Conservation (phyloP, 2,329 filamentous ascomycete species). For the Aspergillus spinulosporus region DNA sequence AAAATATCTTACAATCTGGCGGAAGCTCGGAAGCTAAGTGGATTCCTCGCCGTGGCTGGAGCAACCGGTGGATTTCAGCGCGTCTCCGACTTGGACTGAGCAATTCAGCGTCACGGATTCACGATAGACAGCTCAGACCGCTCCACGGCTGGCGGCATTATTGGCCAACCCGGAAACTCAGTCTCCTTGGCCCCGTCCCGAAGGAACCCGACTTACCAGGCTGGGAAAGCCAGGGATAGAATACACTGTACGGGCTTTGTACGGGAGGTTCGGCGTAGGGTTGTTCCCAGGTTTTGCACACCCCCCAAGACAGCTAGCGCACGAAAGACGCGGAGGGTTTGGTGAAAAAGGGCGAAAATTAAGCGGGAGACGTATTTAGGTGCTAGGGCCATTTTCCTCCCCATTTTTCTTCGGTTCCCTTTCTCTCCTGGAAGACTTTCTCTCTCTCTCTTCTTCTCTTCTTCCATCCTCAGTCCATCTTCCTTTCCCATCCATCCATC, state of each 20-base stretch:
- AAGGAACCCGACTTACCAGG: conserved; percentile 25
- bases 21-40: conserved; percentile 9
- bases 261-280: conserved; percentile 9
- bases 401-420: conserved; percentile 31
- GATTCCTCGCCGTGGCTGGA: conserved; percentile 15
- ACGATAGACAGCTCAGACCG: conserved; percentile 11
- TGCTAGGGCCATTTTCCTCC: conserved; percentile 31
- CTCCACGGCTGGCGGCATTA: conserved; percentile 17
- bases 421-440: conserved; percentile 32
- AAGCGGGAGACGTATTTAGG: conserved; percentile 41
- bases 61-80: conserved; percentile 20
- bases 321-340: conserved; percentile 30
- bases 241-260: conserved; percentile 4
- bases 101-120: conserved; percentile 5
- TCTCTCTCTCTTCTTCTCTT: conserved; percentile 25
- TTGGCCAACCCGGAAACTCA: conserved; percentile 22
- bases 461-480: conserved; percentile 25
- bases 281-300: conserved; percentile 1
- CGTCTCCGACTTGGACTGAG: conserved; percentile 1
- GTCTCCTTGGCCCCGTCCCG: conserved; percentile 24
- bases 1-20: neutral
- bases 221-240: conserved; percentile 6
- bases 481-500: conserved; percentile 24
- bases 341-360: conserved; percentile 38
- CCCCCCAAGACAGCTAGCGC: conserved; percentile 22